Base-by-base conservation (phyloP, 805 yeast species). In the Candida coleopterorum region DNA sequence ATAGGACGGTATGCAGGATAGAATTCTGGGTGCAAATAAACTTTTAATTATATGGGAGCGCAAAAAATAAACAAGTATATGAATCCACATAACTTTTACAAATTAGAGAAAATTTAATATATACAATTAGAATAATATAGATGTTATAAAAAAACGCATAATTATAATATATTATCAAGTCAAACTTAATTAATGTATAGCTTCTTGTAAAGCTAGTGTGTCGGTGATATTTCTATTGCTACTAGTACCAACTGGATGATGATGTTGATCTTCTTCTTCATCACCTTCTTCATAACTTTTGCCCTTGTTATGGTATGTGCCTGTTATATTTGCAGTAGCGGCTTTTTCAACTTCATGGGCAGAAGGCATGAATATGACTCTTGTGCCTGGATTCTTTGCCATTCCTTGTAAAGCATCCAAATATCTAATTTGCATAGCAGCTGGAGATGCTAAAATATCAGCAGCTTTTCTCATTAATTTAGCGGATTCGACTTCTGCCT, bases 391-490 rank as follows among this genome's bases (percentile, higher is more conserved):
- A 35, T 69, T 51, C 43, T 62, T 74, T 24, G 85, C 82, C 86
- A 81, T 81, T 42, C 64, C 67, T 59, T 79, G 85, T 78, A 81
- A 77, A n/a, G 87, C 87, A 49, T 81, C 88, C 58, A 81, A 68
- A 52, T 81, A 81, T 57, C 88, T 65, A 55, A 81, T 81, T 63
- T 81, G 87, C 84, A 81, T 79, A 20, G 87, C 88, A 10, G 86
- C 77, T 46, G 79, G 79, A 26, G 84, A 77, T 31, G 83, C 81
- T 50, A 81, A 70, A 40, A 81, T 79, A 56, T 81, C 86, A 36
- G 87, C 85, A 20, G 87, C 86, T 57, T 79, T 77, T 63, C 88
- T 73, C 86, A 81, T 80, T 46, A 79, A 70, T 56, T 79, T 79
- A 35, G 87, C 85, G 52, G 77, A 66, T 57, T 81, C 88, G 35